These are phyloP conservation scores for Chenopodium quinoa DNA, from an alignment of 148 eudicot genomes.

Conservation along the genomic window DNA sequence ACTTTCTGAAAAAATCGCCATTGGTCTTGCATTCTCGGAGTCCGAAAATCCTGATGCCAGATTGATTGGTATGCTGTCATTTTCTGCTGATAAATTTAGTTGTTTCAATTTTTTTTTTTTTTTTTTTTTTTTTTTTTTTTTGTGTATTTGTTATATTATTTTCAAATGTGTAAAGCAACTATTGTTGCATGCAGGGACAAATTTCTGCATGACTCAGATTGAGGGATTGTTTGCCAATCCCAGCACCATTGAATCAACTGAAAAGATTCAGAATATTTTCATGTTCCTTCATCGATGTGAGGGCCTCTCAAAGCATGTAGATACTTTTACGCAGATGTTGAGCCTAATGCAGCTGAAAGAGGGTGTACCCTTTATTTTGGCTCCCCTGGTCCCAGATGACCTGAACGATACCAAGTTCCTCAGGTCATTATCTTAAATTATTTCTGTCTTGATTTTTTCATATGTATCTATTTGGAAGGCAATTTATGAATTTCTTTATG, in stretches of 20 bases:
- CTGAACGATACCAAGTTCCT: conserved; percentile 45
- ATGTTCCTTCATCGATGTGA: conserved; percentile 80
- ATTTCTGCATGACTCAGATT: conserved; percentile 75
- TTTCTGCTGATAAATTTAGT: not conserved
- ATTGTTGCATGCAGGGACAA: conserved; percentile 59
- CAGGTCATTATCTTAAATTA: conserved; percentile 38
- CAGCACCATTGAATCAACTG: conserved; percentile 42
- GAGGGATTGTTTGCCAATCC: conserved; percentile 56
- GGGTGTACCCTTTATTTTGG: conserved; percentile 47
- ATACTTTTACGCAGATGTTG: conserved; percentile 74
- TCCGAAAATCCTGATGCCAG: conserved; percentile 62
- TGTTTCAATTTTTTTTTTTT: not conserved
- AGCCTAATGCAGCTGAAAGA: conserved; percentile 55
- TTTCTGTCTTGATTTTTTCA: not conserved
- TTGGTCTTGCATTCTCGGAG: conserved; percentile 85
- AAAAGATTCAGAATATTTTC: conserved; percentile 66
- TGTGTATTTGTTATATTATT: not conserved
- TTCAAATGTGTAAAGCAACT: not conserved
- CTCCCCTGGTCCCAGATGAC: conserved; percentile 64
- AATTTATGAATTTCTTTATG: not conserved
- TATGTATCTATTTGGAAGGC: not conserved
- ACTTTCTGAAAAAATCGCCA: conserved; percentile 62
- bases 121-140: no score
- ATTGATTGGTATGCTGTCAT: conserved; percentile 51
- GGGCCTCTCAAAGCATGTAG: conserved; percentile 74